Conservation (phyloP, 192 early-diverging fungal species). For the Backusella macrospora region DNA sequence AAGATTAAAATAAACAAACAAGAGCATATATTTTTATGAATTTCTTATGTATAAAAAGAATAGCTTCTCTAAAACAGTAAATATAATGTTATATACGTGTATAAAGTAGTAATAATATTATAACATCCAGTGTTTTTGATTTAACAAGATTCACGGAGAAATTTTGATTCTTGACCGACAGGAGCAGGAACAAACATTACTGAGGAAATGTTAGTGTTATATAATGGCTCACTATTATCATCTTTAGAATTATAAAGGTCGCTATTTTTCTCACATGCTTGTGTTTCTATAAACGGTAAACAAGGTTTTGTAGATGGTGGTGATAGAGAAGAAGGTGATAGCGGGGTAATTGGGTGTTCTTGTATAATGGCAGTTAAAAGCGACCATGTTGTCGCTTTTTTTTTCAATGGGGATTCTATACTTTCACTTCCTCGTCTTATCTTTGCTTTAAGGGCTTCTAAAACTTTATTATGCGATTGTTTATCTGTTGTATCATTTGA, state of each 20-base stretch:
- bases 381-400: not conserved
- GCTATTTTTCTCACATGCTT: not conserved
- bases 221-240: not conserved
- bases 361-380: not conserved
- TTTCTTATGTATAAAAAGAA: not conserved
- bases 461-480: constrained; percentile 30
- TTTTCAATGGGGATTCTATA: not conserved
- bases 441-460: constrained; percentile 36
- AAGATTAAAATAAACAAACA: constrained; percentile 17
- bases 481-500: constrained; percentile 18
- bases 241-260: not conserved
- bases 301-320: constrained; percentile 25
- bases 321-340: constrained; percentile 7
- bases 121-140: not conserved
- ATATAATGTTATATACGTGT: constrained; percentile 2
- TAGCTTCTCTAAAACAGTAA: not conserved
- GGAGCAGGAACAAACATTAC: not conserved
- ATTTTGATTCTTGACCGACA: not conserved
- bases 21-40: not conserved
- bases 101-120: not conserved
- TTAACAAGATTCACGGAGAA: not conserved
- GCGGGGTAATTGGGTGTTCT: not conserved
- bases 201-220: not conserved
- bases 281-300: constrained; percentile 34
- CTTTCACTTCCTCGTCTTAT: constrained; percentile 18